Evolutionary conservation across 225 moss, liverwort and hornwort species (phyloP).

Genomic region (Straminergon stramineum): DNA sequence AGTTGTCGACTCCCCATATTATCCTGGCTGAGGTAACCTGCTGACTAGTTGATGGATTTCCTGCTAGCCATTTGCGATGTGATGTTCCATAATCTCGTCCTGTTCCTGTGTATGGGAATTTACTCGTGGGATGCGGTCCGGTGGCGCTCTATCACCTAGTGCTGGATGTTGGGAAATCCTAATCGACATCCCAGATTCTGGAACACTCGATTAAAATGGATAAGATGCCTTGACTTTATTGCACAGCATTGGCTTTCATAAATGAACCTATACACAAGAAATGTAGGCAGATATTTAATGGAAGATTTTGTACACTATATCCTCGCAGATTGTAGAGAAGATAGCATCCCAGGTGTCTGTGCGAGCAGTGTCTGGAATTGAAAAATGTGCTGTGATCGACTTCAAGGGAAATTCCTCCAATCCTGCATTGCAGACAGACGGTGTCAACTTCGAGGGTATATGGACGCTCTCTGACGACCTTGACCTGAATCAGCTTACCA

Average conservation of each 20-base stretch:
- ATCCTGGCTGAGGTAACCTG: slow-evolving; percentile 73
- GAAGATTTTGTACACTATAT: not conserved
- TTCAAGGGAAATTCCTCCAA: slow-evolving; percentile 55
- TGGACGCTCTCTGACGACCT: slow-evolving; percentile 79
- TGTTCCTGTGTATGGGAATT: not conserved
- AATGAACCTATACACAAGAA: not conserved
- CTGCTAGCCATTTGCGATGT: not conserved
- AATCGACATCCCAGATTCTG: not conserved
- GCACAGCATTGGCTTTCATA: not conserved
- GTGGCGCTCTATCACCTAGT: not conserved
- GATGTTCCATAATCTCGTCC: not conserved
- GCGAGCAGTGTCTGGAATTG: slow-evolving; percentile 70
- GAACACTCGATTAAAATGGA: not conserved
- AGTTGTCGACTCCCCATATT: slow-evolving; percentile 47
- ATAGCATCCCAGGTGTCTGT: slow-evolving; percentile 73
- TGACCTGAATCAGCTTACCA: slow-evolving; percentile 72
- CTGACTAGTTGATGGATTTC: not conserved
- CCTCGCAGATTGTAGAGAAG: slow-evolving; percentile 80
- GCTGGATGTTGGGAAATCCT: not conserved
- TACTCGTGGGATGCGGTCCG: not conserved
- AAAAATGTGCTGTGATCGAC: slow-evolving; percentile 90
- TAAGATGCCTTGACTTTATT: not conserved
- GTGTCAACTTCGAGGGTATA: slow-evolving; percentile 89
- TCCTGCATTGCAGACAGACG: slow-evolving; percentile 86
- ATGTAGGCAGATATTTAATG: not conserved